Evolutionary conservation across 345 rosid species (phyloP).

Genomic region (Microcos paniculata): DNA sequence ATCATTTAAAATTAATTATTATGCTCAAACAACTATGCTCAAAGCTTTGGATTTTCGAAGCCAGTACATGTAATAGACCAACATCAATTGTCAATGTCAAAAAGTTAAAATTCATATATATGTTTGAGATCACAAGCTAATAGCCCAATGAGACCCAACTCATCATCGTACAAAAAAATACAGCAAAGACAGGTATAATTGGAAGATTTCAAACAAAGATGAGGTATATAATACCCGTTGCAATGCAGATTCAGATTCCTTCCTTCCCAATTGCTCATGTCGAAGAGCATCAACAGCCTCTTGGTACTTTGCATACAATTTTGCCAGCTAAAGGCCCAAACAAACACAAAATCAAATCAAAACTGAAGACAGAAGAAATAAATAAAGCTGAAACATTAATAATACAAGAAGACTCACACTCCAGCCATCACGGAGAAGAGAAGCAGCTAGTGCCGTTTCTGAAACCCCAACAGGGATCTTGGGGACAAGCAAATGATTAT

Average conservation of each 20-base stretch:
- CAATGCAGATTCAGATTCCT: constrained; percentile 80
- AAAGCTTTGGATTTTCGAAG: neutral
- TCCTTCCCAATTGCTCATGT: constrained; percentile 95
- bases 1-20: too few species aligned
- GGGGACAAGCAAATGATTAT: constrained; percentile 47
- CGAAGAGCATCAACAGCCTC: constrained; percentile 96
- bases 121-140: neutral
- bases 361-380: constrained; percentile 7
- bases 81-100: neutral
- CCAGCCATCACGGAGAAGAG: constrained; percentile 98
- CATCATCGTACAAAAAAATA: neutral
- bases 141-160: neutral
- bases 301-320: constrained; percentile 93
- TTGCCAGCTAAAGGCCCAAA: constrained; percentile 58
- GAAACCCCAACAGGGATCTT: constrained; percentile 88
- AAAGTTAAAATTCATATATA: neutral
- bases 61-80: neutral
- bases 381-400: constrained; percentile 9
- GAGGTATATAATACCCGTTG: constrained; percentile 63
- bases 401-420: constrained; percentile 63
- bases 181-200: neutral
- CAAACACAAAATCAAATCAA: neutral
- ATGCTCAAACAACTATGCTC: neutral
- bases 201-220: constrained; percentile 8
- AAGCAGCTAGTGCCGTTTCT: constrained; percentile 94